Base-by-base conservation (phyloP, 306 rosid genomes). In the Vigna trinervia region DNA sequence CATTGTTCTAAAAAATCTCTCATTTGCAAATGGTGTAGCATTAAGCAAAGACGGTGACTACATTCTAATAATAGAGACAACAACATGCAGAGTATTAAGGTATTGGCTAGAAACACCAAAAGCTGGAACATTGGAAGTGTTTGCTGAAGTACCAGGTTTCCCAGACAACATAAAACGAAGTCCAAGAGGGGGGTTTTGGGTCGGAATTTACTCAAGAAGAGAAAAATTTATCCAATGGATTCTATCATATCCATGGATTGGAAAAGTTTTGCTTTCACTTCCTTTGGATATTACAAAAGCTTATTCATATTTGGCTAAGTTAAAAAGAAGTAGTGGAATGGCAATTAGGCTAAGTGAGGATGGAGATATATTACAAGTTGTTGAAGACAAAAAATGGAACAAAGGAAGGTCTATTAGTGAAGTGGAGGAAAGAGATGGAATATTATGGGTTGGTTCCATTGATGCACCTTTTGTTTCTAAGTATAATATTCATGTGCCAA, bases 131-230 rank as follows among this genome's bases (percentile, higher is more conserved):
- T 73, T 59, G 17, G 87, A 93, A 69, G 80, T 82, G 3, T 88
- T 88, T 50, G 87, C 87, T 0, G 64, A 80, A 56, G 85, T 93
- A 36, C 90, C 88, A 12, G 96, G 98, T 69, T 93, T 93, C 50
- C 89, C 91, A 13, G 98, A 93, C 91, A 93, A 93, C 88, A 87
- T 93, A 3, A 88, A 87, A 69, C 41, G 78, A n/a, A 89, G 96
- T 43, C 88, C 86, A 8, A 86, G 90, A 80, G 94, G 96, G 5
- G 96, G 98, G 1, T 91, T 78, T 77, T 93, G 98, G 98, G 94
- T 93, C 1, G 98, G 90, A 79, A 79, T 93, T 34, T 28, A 85
- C 79, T 84, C 94, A 4, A 88, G 83, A 81, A 82, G 69, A 74
- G 81, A 60, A 5, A 84, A 58, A 14, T 2, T 84, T 30, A 17